These are phyloP conservation scores for Plasmopara halstedii DNA, from an alignment of 352 stramenopile genomes.

Conservation along the genomic window DNA sequence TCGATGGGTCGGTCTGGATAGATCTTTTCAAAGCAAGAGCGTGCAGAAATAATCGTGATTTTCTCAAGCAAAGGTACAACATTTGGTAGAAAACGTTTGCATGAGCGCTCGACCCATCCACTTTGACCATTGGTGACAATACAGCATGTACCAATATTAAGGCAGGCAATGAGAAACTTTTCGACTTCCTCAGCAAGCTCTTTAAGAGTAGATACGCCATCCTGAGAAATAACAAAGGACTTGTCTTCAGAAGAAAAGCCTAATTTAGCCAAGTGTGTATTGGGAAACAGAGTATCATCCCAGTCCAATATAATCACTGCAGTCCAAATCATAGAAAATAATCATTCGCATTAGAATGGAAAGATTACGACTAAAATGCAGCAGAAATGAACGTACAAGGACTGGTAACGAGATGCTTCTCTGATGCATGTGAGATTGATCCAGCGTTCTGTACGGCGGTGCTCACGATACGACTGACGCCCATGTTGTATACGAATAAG, in stretches of 20 bases:
- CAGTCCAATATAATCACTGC: slow-evolving; percentile 74
- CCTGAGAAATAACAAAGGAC: slow-evolving; percentile 30
- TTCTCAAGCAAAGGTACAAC: slow-evolving; percentile 43
- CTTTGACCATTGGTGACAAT: slow-evolving; percentile 68
- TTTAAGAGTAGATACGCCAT: slow-evolving; percentile 22
- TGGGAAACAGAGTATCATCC: slow-evolving; percentile 76
- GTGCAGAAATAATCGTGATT: slow-evolving; percentile 62
- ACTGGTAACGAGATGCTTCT: slow-evolving; percentile 4
- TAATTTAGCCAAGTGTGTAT: slow-evolving; percentile 57
- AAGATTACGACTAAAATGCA: background rate
- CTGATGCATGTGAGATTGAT: slow-evolving; percentile 11
- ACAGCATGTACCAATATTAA: slow-evolving; percentile 35
- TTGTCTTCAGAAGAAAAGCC: slow-evolving; percentile 50
- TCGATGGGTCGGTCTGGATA: slow-evolving; percentile 58
- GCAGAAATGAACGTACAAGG: slow-evolving; percentile 12
- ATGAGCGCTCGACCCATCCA: slow-evolving; percentile 72
- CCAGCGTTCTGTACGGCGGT: slow-evolving; percentile 11
- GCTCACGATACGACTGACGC: slow-evolving; percentile 23
- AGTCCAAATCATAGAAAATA: background rate
- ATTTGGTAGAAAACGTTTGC: slow-evolving; percentile 57
- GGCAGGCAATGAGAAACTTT: slow-evolving; percentile 41
- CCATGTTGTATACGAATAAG: slow-evolving; percentile 11
- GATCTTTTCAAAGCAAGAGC: slow-evolving; percentile 46
- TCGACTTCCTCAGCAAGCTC: slow-evolving; percentile 31
- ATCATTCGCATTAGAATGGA: slow-evolving; percentile 1